Base-by-base conservation (phyloP, 208 protist species). In the Porcisia hertigi region DNA sequence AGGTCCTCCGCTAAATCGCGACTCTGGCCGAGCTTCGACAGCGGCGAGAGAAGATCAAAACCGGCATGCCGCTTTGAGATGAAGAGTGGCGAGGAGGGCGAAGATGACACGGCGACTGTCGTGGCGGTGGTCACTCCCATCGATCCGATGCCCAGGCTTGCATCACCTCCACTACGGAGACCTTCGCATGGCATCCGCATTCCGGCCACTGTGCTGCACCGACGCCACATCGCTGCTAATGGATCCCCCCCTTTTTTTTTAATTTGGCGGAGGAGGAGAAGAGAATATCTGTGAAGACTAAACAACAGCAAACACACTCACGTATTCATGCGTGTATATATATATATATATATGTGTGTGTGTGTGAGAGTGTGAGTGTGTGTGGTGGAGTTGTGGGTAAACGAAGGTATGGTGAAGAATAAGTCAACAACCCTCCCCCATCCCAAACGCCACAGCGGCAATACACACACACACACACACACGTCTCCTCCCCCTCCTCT, bases 1-100 rank as follows among this genome's bases (percentile, higher is more conserved):
- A 96, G 81, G 64, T 92, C 88, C 0, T 71, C 85, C 6, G 90
- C 88, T 52, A 96, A 84, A 64, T 94, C 90, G 23, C 89, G 82
- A 74, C 92, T 96, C 69, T 93, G 86, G 43, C 92, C 92, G 9
- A 96, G 85, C 81, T 96, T 96, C 25, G 92, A 80, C 0, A 94
- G 73, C 20, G 92, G 85, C 23, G 89, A 91, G 52, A 94, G 86
- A n/a, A 96, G 85, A 52, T 96, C 83, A 12, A 91, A 84, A 47
- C 92, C 87, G 41, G 84, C 92, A 63, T 81, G 49, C 14, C 83
- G 83, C 34, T 75, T 72, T 1, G 82, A 66, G 53, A 47, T 75
- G 75, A 76, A n/a, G 57, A 84, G 80, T 25, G 82, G n/a, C 3
- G 75, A 70, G 43, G 75, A 71, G 7, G 77, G 54, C 30, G 71